Conservation (phyloP, 75 land plant species). For the Gnetum montanum region DNA sequence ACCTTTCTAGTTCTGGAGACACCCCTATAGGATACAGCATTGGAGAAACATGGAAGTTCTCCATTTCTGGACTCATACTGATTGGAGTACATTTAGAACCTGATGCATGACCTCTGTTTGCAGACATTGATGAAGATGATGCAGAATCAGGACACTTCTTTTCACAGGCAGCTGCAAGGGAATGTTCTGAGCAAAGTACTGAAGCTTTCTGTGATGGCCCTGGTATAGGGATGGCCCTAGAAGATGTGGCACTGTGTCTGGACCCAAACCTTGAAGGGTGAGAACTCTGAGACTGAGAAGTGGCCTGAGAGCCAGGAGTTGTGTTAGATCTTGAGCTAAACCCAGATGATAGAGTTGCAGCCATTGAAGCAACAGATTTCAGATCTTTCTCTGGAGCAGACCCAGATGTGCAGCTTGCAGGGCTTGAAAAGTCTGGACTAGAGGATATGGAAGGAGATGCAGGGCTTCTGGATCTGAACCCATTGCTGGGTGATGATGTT, state of each 20-base stretch:
- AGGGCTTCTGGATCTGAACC: neutral
- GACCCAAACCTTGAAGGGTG: neutral
- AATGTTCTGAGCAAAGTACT: neutral
- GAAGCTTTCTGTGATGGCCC: neutral
- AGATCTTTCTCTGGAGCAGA: too few species aligned
- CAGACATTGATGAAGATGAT: neutral
- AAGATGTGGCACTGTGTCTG: neutral
- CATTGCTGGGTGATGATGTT: neutral
- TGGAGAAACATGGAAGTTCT: neutral
- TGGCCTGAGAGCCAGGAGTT: neutral
- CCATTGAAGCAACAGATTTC: too few species aligned
- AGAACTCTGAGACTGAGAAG: constrained; percentile 1
- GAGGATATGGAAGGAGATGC: neutral
- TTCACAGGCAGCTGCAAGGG: neutral
- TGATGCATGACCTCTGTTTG: neutral
- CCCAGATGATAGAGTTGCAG: neutral
- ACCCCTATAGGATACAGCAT: neutral
- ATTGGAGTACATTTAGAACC: neutral
- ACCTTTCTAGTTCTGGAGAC: neutral
- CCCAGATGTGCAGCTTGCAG: too few species aligned
- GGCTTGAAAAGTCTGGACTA: neutral
- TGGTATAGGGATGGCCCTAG: neutral
- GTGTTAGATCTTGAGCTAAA: constrained; percentile 1
- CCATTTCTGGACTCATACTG: neutral
- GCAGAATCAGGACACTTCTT: neutral